phyloP scores from a whole-genome alignment of 2,329 filamentous ascomycete species.

The Dactylella cylindrospora region DNA sequence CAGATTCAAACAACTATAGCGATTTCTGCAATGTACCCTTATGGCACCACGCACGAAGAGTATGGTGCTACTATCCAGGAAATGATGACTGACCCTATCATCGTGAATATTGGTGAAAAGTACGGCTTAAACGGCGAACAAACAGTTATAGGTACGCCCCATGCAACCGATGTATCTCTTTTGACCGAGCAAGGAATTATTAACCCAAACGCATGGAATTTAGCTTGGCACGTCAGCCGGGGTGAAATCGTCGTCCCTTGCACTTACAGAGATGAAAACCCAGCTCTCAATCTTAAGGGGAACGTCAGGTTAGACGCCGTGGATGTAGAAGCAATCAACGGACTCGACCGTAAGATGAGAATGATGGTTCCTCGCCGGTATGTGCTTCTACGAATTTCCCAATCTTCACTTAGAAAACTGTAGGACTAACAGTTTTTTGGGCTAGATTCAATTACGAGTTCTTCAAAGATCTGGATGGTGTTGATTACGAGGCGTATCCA shows the following conservation, averaged over 20 bases:
- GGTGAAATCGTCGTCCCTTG: conserved; percentile 2
- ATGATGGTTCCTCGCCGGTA: conserved; percentile 3
- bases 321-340: conserved; percentile 14
- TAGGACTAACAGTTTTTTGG: no score
- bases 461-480: conserved; percentile 21
- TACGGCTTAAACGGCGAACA: conserved; percentile 3
- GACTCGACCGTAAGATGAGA: conserved; percentile 2
- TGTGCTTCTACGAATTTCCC: no score
- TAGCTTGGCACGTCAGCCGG: conserved; percentile 27
- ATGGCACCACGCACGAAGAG: not conserved
- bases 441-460: no score
- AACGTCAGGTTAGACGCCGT: conserved; percentile 4
- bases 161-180: no score
- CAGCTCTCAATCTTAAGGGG: not conserved
- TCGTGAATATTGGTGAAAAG: conserved; percentile 18
- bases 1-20: conserved; percentile 2
- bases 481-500: no score
- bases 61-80: not conserved
- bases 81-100: conserved; percentile 10
- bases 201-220: no score
- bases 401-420: no score
- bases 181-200: no score
- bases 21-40: not conserved
- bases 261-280: not conserved
- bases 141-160: not conserved